phyloP scores from a whole-genome alignment of 768 basidiomycete species.

The Suillus tomentosus region DNA sequence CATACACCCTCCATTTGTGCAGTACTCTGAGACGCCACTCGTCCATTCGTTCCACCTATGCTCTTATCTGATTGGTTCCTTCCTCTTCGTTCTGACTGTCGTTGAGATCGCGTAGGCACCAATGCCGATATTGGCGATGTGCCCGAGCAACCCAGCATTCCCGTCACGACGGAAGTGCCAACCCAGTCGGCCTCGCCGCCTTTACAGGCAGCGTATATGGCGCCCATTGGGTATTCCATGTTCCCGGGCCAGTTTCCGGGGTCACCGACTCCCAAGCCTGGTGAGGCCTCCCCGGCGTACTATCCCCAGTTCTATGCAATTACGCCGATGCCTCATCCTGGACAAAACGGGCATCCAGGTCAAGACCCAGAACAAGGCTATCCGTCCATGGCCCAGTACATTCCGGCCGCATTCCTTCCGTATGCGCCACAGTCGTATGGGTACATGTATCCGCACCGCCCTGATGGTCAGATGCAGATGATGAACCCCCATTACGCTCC shows the following conservation, averaged over 20 bases:
- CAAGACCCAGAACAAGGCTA: slow-evolving; percentile 45
- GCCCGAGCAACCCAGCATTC: slow-evolving; percentile 44
- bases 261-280: slow-evolving; percentile 50
- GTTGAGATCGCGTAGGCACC: slow-evolving; percentile 61
- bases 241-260: slow-evolving; percentile 60
- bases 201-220: slow-evolving; percentile 51
- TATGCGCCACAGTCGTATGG: slow-evolving; percentile 49
- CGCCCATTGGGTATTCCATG: slow-evolving; percentile 52
- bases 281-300: slow-evolving; percentile 49
- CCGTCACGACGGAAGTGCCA: slow-evolving; percentile 44
- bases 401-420: slow-evolving; percentile 49
- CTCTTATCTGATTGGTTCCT: slow-evolving; percentile 9
- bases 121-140: slow-evolving; percentile 47
- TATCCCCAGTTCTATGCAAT: slow-evolving; percentile 49
- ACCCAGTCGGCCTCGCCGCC: slow-evolving; percentile 49
- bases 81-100: slow-evolving; percentile 43
- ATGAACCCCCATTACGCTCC: slow-evolving; percentile 40
- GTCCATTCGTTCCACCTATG: slow-evolving; percentile 2
- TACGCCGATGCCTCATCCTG: slow-evolving; percentile 45
- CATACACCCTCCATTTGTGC: slow-evolving; percentile 21
- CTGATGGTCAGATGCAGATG: slow-evolving; percentile 41
- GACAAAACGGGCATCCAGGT: slow-evolving; percentile 37
- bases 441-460: slow-evolving; percentile 46
- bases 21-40: slow-evolving; percentile 15
- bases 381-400: slow-evolving; percentile 46